These are phyloP conservation scores for Geranium brycei DNA, from an alignment of 345 rosid species.

Conservation along the genomic window DNA sequence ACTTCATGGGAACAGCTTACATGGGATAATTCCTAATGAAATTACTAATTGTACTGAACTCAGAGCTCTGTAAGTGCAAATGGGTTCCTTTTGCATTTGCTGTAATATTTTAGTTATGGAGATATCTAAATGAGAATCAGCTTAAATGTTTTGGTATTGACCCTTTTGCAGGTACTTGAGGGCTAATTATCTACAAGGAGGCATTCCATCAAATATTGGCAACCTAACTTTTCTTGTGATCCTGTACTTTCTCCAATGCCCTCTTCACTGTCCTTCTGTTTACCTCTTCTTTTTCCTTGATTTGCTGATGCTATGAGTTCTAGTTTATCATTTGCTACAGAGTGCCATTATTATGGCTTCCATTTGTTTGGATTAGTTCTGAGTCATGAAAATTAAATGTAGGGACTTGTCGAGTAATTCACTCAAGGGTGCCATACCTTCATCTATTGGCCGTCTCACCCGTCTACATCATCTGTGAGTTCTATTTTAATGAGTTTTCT, in stretches of 20 bases:
- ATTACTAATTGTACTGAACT: conserved; percentile 67
- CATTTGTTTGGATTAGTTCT: background rate
- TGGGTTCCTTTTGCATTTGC: no score
- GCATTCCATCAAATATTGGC: conserved; percentile 70
- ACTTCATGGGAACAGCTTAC: conserved; percentile 84
- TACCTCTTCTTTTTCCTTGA: background rate
- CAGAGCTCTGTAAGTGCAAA: conserved; percentile 65
- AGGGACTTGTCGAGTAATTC: conserved; percentile 94
- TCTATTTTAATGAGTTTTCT: conserved; percentile 1
- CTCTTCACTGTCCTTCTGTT: background rate
- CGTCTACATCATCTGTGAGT: conserved; percentile 65
- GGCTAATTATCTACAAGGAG: conserved; percentile 85
- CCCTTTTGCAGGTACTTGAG: conserved; percentile 55
- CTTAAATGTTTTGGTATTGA: background rate
- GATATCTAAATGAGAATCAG: no score
- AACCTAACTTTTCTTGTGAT: conserved; percentile 66
- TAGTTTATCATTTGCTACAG: no score
- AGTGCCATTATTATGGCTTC: no score
- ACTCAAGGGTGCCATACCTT: conserved; percentile 78
- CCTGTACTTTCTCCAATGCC: conserved; percentile 31
- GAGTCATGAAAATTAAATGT: conserved; percentile 8
- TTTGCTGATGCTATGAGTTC: no score
- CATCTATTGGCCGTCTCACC: conserved; percentile 57
- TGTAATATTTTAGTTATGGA: no score
- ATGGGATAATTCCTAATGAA: conserved; percentile 70